Evolutionary conservation across 805 yeast genomes (phyloP), one percentile per base, ranked within the genome.

Genomic region (Allodekkera sacchari): DNA sequence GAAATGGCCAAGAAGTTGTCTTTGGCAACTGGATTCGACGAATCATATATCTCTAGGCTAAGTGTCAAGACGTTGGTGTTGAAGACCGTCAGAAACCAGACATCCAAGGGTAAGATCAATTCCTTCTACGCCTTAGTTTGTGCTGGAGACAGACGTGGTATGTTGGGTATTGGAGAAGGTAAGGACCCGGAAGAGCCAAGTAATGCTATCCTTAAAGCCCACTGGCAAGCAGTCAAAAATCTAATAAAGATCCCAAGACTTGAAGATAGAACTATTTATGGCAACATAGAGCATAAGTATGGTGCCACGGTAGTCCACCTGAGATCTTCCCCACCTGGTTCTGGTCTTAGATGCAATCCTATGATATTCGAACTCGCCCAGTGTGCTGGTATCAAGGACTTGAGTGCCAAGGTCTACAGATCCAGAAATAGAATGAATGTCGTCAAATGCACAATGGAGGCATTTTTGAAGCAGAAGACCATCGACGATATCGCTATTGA

Each of bases 391-490:
- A 85, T 92, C 56, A 83, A 81, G 57, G 98, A 92, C 60, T 64
- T 92, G 48, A 74, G 87, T 47, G 96, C 94, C 4, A 89, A 89
- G 53, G 83, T 89, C 29, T 84, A 82, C 66, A 80, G 87, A 50
- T 83, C 95, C 22, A 75, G 97, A 66, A 92, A 89, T 62, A 80
- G 81, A 31, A 85, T 92, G 94, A 88, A 88, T 58, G 94, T 88
- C 30, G 84, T 84, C 36, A 87, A 88, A 63, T 92, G 89, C 27
- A 72, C 88, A 31, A 66, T 88, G 37, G 94, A 84, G 55, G 96
- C 96, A 1, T 70, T 92, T 43, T 42, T 63, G 24, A 74, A 76
- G 48, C 97, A 88, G 60, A 74, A 73, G 42, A 71, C 94, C 2
- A 68, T 84, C 47, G 94, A 83, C 48, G 95, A 87, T 47, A 69